A percentile compares a stretch with the other conserved stretches of the same genome.
Conservation (phyloP, 176 grass and related monocot genomes). For the bread wheat (Triticum aestivum) region IWGSC_CS_RefSeq_v2.1 NC_057804.1:363426419-363426918, state of each 20-base stretch:
- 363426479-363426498: slow-evolving; percentile 1
- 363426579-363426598: background rate
- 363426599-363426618: background rate
- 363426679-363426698: slow-evolving; percentile 53
- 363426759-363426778: slow-evolving; percentile 81
- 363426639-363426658: background rate
- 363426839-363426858: slow-evolving; percentile 36
- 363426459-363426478: background rate
- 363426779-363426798: slow-evolving; percentile 7
- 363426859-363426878: background rate
- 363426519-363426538: background rate
- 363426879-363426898: slow-evolving; percentile 18
- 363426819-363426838: background rate
- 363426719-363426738: slow-evolving; percentile 79
- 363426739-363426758: slow-evolving; percentile 83
- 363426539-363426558: background rate
- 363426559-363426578: background rate
- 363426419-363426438: background rate
- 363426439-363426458: background rate
- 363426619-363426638: background rate
- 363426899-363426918: slow-evolving; percentile 36
- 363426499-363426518: background rate
- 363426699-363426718: slow-evolving; percentile 68
- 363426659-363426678: background rate
- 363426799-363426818: slow-evolving; percentile 22